A percentile compares a stretch with the other conserved stretches of the same genome.
Evolutionary conservation across 2,329 filamentous ascomycete species (phyloP).

Genomic region (Didymella segeticola): DNA sequence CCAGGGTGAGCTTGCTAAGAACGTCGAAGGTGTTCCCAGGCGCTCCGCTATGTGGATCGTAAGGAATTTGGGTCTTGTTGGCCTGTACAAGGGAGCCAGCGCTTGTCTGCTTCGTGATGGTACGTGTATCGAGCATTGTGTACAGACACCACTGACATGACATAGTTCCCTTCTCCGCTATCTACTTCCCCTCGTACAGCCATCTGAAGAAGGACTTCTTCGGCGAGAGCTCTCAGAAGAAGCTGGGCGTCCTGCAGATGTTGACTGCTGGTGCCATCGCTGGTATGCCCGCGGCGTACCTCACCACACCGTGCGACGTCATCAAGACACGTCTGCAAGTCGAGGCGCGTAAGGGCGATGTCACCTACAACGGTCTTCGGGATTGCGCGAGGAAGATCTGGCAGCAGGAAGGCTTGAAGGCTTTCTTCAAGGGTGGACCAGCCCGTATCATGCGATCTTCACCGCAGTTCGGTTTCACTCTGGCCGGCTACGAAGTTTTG

Average conservation of each 20-base stretch:
- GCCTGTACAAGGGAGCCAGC: constrained; percentile 94
- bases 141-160: constrained; percentile 18
- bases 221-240: constrained; percentile 85
- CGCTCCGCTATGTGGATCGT: constrained; percentile 98
- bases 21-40: constrained; percentile 78
- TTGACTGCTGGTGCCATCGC: constrained; percentile 90
- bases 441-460: constrained; percentile 94
- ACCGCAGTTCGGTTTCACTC: constrained; percentile 96
- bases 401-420: constrained; percentile 90
- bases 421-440: constrained; percentile 98
- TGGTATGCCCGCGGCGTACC: constrained; percentile 69
- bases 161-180: constrained; percentile 89
- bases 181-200: constrained; percentile 97
- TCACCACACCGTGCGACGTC: constrained; percentile 96
- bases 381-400: constrained; percentile 85
- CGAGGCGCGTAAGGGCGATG: constrained; percentile 94
- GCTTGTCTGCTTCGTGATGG: constrained; percentile 89
- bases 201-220: constrained; percentile 95
- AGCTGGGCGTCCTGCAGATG: constrained; percentile 87
- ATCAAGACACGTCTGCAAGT: constrained; percentile 99
- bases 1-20: constrained; percentile 94
- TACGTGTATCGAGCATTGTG: constrained; percentile 23
- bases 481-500: constrained; percentile 92
- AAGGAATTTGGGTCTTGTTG: constrained; percentile 88
- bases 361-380: constrained; percentile 82